Base-by-base conservation (phyloP, 257 asterid genomes). In the Gardenia jasminoides region DNA sequence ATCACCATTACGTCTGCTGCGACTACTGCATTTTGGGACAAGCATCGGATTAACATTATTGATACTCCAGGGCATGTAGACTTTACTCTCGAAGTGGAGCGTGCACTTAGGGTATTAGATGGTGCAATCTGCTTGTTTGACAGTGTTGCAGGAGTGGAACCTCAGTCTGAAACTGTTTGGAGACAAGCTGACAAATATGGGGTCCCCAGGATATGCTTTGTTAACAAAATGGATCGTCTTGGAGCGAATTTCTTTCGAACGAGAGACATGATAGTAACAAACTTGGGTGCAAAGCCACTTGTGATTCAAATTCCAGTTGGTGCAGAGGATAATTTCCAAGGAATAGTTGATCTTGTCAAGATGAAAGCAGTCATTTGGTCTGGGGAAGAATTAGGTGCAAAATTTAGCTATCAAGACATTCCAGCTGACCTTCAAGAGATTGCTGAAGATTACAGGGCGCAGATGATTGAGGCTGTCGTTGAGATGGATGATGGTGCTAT, bases 41-140 rank as follows among this genome's bases (percentile, higher is more conserved):
- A 95, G 75, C 98, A 95, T 77, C 89, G 99, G 9, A 95, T 95
- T n/a, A 95, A 95, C 90, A 95, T 95, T 71, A 93, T 95, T 10
- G 98, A 95, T 80, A 96, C 99, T 41, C 99, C 99, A 1, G 98
- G 97, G 72, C 99, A 96, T 24, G 99, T 96, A 20, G 99, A 96
- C 85, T 96, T 96, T 90, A 96, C 99, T 41, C 96, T 96, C 31
- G 99, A 93, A 83, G 99, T 96, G 26, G 99, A 96, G 78, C 98
- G 98, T 19, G 99, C 99, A 10, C 94, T 93, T 41, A 87, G 99
- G 83, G 99, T 93, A 80, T 79, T 96, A 65, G 99, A 93, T 65
- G 97, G 99, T 52, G 97, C 99, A 1, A 92, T 96, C 80, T 93
- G 99, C 83, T 82, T 96, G 82, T 96, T 96, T 66, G 99, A 96